Percentiles rank a stretch among this genome's conserved stretches.
phyloP scores from a whole-genome alignment of 176 grass and related monocot species.

The Zizania latifolia region DNA sequence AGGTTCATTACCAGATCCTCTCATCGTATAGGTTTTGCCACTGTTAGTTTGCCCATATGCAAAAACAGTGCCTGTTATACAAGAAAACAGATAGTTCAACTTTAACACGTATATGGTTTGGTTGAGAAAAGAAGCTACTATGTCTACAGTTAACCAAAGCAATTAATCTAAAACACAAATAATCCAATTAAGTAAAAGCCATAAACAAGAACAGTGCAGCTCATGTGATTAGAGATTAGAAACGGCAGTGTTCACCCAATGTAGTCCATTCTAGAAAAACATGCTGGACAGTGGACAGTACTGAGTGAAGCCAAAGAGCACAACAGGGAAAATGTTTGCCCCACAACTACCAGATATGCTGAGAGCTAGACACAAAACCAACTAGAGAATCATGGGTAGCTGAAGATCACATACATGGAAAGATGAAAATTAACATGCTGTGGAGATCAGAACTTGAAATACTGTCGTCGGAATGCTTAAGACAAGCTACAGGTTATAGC shows the following conservation, averaged over 20 bases:
- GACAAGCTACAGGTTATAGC: background rate
- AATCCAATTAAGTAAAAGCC: background rate
- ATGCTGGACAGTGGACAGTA: background rate
- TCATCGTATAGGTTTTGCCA: conserved; percentile 93
- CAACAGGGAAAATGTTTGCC: background rate
- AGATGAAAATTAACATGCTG: background rate
- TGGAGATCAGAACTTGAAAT: background rate
- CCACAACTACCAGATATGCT: background rate
- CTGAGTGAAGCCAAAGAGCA: background rate
- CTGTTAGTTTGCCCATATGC: conserved; percentile 98
- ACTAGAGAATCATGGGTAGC: background rate
- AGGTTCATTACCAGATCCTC: conserved; percentile 58
- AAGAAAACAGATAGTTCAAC: conserved; percentile 9
- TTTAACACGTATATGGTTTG: background rate
- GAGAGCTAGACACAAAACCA: background rate
- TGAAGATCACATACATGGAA: background rate
- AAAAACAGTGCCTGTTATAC: conserved; percentile 73
- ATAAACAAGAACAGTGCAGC: background rate
- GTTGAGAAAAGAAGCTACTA: background rate
- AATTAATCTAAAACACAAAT: background rate
- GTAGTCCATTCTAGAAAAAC: background rate
- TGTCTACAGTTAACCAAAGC: background rate
- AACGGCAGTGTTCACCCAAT: background rate
- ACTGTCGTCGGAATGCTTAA: background rate
- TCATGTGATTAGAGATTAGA: background rate